Evolutionary conservation across 441 rosid species (phyloP).

Genomic region (Capsella rubella): DNA sequence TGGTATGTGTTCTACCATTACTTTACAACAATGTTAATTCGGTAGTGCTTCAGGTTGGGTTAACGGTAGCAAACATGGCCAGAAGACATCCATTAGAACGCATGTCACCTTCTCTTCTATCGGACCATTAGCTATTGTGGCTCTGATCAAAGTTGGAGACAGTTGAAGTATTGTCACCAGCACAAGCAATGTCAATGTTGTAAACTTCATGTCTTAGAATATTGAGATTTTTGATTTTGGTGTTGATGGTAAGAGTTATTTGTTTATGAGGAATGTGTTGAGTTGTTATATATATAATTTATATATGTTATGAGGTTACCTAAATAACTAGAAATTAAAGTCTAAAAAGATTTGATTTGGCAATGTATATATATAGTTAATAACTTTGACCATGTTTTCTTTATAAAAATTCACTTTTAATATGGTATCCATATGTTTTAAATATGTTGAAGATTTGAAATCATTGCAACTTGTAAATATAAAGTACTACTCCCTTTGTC

Average conservation of each 20-base stretch:
- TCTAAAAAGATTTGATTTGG: too few relatives aligned
- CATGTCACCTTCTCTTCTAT: not conserved
- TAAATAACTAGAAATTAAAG: too few relatives aligned
- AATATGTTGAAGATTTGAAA: too few relatives aligned
- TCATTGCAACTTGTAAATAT: too few relatives aligned
- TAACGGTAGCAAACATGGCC: not conserved
- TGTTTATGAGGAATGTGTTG: not conserved
- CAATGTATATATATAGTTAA: too few relatives aligned
- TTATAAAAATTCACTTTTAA: too few relatives aligned
- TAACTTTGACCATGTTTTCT: too few relatives aligned
- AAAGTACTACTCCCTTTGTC: too few relatives aligned
- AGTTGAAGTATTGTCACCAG: not conserved
- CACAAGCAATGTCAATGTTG: not conserved
- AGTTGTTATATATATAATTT: too few relatives aligned
- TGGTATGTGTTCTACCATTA: not conserved
- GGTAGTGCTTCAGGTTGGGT: not conserved
- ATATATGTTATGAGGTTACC: too few relatives aligned
- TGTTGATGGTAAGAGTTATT: not conserved
- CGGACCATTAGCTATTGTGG: not conserved
- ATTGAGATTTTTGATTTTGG: not conserved
- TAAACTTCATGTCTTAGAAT: constrained; percentile 18
- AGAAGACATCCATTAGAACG: not conserved
- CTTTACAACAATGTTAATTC: constrained; percentile 11
- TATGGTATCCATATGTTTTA: too few relatives aligned
- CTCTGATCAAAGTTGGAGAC: not conserved